Evolutionary conservation across 2,329 filamentous ascomycete genomes (phyloP), one percentile per base, ranked within the genome.

Genomic region (Myriosclerotinia scirpicola): DNA sequence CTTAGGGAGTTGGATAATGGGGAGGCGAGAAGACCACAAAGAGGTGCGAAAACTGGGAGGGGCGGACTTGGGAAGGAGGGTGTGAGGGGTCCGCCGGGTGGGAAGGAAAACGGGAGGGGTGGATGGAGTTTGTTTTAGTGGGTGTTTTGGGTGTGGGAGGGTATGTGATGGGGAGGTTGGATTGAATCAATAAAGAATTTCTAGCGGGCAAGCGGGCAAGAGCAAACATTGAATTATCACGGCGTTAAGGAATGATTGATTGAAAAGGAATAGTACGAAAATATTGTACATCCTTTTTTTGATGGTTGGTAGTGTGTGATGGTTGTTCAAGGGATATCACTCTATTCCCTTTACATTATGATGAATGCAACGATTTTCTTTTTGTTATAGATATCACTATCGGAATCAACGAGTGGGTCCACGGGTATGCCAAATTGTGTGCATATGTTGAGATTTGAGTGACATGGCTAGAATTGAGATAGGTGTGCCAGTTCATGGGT

Each of bases 1-100:
- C n/a, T 65, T 15, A 58, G 64, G 22, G 64, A 66, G 9, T 81
- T 99, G 11, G 93, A 98, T 75, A 82, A 90, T 64, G 89, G 87
- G 75, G 82, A 73, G 75, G 64, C 67, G 67, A 46, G 71, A 59
- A 42, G 75, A 20, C 58, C 58, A 26, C 58, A 61, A 8, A 61
- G 75, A 67, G 69, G 71, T 38, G 68, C 61, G 34, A 42, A 65
- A 14, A 64, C 44, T 22, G 54, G 46, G 36, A 65, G 55, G 11
- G 50, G 54, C 3, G 44, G 44, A 48, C 22, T 74, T 50, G 48
- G 46, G 26, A 61, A 50, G 8, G 40, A 56, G 3, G 54, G 38
- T 22, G 38, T 56, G 34, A 36, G 38, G 15, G 30, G 15, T n/a
- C 38, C 34, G 9, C 38, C 34, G 9, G 52, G 36, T 11, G 52